phyloP scores from a whole-genome alignment of 306 rosid genomes.

The Prinsepia uniflora region DNA sequence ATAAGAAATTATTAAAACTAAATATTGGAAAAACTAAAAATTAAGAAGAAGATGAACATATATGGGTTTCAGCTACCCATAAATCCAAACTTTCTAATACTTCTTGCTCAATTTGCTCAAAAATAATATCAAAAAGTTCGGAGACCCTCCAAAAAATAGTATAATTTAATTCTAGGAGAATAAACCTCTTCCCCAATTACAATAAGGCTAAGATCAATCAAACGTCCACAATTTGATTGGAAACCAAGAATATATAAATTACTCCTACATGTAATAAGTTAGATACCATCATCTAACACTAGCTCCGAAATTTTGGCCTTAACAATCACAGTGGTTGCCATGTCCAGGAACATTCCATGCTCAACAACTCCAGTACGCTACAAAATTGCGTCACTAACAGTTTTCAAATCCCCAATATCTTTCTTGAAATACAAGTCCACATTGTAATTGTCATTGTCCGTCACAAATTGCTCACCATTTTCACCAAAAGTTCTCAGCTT shows the following conservation, averaged over 20 bases:
- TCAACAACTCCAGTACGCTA: constrained; percentile 78
- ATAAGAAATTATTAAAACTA: too few relatives aligned
- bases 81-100: not conserved
- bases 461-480: constrained; percentile 49
- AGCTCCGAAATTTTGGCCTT: constrained; percentile 15
- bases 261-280: constrained; percentile 31
- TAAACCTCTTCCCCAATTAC: constrained; percentile 9
- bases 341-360: constrained; percentile 83
- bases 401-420: constrained; percentile 74
- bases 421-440: constrained; percentile 64
- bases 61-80: constrained; percentile 26
- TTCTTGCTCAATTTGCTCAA: constrained; percentile 21
- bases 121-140: constrained; percentile 14
- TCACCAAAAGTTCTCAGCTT: constrained; percentile 50
- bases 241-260: constrained; percentile 7
- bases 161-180: constrained; percentile 16
- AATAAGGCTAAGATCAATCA: constrained; percentile 13
- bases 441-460: constrained; percentile 67
- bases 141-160: constrained; percentile 28
- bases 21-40: too few relatives aligned
- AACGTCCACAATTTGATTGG: constrained; percentile 6
- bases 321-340: constrained; percentile 85
- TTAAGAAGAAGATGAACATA: too few relatives aligned
- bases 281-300: constrained; percentile 32
- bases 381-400: constrained; percentile 65